Evolutionary conservation across 805 yeast genomes (phyloP).

Genomic region (Clavispora phyllophila): DNA sequence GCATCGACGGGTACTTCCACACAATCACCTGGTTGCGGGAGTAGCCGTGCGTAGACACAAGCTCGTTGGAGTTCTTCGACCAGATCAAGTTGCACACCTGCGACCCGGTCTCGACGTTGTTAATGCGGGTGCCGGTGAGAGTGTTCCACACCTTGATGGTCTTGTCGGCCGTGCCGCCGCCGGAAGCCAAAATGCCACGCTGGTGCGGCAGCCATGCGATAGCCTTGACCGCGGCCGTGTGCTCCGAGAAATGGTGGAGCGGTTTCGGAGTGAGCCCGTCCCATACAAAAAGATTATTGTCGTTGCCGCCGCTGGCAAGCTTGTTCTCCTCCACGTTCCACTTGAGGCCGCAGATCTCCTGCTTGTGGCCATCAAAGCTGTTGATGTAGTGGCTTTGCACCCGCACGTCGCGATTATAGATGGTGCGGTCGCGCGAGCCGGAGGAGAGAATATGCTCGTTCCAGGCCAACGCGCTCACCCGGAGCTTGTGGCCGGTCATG

Average conservation of each 20-base stretch:
- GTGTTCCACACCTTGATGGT: conserved; percentile 91
- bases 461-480: conserved; percentile 92
- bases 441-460: conserved; percentile 83
- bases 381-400: conserved; percentile 76
- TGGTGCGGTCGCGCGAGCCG: conserved; percentile 81
- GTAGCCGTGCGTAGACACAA: conserved; percentile 93
- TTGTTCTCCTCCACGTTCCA: conserved; percentile 93
- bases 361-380: conserved; percentile 70
- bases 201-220: conserved; percentile 98
- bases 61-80: conserved; percentile 88
- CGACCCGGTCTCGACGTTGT: conserved; percentile 90
- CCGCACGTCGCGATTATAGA: conserved; percentile 88
- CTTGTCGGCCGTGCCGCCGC: conserved; percentile 96
- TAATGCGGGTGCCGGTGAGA: conserved; percentile 62
- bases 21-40: conserved; percentile 84
- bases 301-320: conserved; percentile 94
- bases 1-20: conserved; percentile 92
- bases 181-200: conserved; percentile 86
- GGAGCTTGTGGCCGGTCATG: conserved; percentile 82
- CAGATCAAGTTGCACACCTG: conserved; percentile 93
- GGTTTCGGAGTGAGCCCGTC: conserved; percentile 73
- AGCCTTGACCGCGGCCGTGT: conserved; percentile 94
- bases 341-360: conserved; percentile 92
- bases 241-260: conserved; percentile 69
- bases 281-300: conserved; percentile 82